phyloP scores from a whole-genome alignment of 768 basidiomycete genomes.

The Solioccasus polychromus region DNA sequence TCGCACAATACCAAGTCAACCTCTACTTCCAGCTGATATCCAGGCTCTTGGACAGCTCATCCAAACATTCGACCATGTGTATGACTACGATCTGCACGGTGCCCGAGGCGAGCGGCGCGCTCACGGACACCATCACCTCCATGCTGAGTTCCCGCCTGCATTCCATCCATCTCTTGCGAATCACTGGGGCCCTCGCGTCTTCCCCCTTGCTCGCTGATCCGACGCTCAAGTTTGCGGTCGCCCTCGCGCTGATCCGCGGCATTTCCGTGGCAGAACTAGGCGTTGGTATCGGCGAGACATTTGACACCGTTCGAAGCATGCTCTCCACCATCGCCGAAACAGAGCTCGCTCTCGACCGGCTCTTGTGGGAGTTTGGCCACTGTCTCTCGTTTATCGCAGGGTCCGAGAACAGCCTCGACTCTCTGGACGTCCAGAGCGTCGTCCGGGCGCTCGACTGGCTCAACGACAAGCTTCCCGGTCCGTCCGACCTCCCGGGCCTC shows the following conservation, averaged over 20 bases:
- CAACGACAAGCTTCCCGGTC: slow-evolving; percentile 40
- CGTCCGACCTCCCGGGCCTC: slow-evolving; percentile 49
- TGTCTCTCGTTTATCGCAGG: slow-evolving; percentile 31
- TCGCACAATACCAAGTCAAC: slow-evolving; percentile 49
- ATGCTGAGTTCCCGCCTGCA: slow-evolving; percentile 49
- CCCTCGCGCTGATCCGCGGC: slow-evolving; percentile 32
- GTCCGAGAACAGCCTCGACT: slow-evolving; percentile 20
- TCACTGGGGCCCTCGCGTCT: slow-evolving; percentile 35
- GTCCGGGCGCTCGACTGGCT: slow-evolving; percentile 57
- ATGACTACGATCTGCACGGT: slow-evolving; percentile 39
- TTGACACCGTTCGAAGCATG: slow-evolving; percentile 23
- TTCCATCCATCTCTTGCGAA: slow-evolving; percentile 42
- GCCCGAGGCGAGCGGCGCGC: slow-evolving; percentile 40
- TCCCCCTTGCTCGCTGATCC: slow-evolving; percentile 23
- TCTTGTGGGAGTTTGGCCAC: slow-evolving; percentile 38
- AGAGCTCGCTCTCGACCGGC: slow-evolving; percentile 25
- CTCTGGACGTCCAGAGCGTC: slow-evolving; percentile 37
- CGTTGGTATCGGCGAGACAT: slow-evolving; percentile 21
- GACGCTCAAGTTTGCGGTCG: slow-evolving; percentile 34
- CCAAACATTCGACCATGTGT: slow-evolving; percentile 43
- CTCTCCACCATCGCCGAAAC: slow-evolving; percentile 24
- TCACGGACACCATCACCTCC: slow-evolving; percentile 42
- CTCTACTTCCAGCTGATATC: slow-evolving; percentile 49
- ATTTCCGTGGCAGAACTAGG: slow-evolving; percentile 22
- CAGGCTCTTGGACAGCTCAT: slow-evolving; percentile 41